Evolutionary conservation across 2,329 filamentous ascomycete genomes (phyloP).

Genomic region (Paraphoma chrysanthemicola): DNA sequence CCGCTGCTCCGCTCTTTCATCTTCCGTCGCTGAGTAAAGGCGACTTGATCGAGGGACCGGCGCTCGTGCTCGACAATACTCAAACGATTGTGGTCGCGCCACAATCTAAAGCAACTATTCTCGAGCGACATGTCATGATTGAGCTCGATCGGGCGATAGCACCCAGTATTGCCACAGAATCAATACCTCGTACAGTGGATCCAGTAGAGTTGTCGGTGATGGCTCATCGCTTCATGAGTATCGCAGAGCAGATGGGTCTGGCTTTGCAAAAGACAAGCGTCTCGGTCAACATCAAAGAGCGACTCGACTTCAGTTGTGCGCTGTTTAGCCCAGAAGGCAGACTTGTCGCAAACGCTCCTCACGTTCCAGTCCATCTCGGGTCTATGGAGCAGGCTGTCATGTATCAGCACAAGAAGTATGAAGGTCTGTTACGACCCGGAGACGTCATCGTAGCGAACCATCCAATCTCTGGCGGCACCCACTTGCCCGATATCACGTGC

Average conservation of each 20-base stretch:
- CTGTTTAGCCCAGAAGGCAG: constrained; percentile 28
- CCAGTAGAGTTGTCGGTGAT: constrained; percentile 14
- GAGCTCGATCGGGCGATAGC: constrained; percentile 26
- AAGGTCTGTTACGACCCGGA: constrained; percentile 26
- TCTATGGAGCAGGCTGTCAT: constrained; percentile 34
- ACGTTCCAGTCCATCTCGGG: constrained; percentile 31
- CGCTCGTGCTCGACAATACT: constrained; percentile 50
- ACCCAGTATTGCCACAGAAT: background rate
- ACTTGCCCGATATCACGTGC: constrained; percentile 37
- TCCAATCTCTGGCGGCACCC: constrained; percentile 34
- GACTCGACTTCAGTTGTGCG: constrained; percentile 35
- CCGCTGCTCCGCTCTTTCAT: constrained; percentile 27
- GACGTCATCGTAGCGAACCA: constrained; percentile 40
- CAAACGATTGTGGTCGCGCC: constrained; percentile 56
- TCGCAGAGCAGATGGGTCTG: constrained; percentile 29
- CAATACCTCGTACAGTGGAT: constrained; percentile 2
- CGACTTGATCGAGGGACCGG: constrained; percentile 33
- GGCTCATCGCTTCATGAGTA: constrained; percentile 29
- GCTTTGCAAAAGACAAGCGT: constrained; percentile 31
- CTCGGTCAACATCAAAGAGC: constrained; percentile 34
- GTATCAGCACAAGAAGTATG: constrained; percentile 30
- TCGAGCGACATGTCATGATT: constrained; percentile 44
- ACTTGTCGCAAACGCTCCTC: constrained; percentile 35
- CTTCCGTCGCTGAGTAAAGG: constrained; percentile 26
- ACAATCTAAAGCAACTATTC: constrained; percentile 44